Conservation (phyloP, 2,329 filamentous ascomycete genomes). For the Fusarium sp. region DNA sequence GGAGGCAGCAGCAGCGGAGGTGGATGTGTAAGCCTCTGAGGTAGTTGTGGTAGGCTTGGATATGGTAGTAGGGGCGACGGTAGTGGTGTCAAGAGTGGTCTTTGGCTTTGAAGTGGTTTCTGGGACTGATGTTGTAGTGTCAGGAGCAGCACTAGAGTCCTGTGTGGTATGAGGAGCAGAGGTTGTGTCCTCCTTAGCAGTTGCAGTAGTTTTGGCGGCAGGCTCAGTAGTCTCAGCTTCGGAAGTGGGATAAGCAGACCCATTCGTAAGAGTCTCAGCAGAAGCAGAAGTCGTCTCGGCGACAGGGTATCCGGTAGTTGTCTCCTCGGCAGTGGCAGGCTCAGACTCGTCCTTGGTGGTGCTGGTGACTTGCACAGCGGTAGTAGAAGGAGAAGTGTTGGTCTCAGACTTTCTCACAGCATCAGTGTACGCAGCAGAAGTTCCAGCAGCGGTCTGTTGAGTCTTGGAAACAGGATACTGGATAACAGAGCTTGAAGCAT, state of each 20-base stretch:
- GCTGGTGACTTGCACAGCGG: neutral
- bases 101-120: conserved; percentile 4
- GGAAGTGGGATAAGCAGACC: neutral
- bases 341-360: conserved; percentile 2
- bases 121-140: conserved; percentile 2
- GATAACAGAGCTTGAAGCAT: conserved; percentile 6
- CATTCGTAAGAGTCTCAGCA: neutral
- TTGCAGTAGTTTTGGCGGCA: neutral
- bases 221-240: neutral
- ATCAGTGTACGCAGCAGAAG: conserved; percentile 5
- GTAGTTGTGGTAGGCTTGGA: conserved; percentile 4
- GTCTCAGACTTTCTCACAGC: neutral
- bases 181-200: neutral
- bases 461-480: neutral
- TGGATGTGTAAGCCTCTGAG: conserved; percentile 11
- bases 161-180: neutral
- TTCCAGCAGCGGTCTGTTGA: neutral
- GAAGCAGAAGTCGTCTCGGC: neutral
- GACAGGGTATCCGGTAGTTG: neutral
- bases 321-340: neutral
- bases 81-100: conserved; percentile 11
- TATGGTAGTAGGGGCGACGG: neutral
- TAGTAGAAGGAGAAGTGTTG: neutral
- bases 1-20: conserved; percentile 3
- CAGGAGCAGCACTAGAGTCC: neutral